Evolutionary conservation across 73 alveolate species (phyloP).

Genomic region (Paramecium caudatum): DNA sequence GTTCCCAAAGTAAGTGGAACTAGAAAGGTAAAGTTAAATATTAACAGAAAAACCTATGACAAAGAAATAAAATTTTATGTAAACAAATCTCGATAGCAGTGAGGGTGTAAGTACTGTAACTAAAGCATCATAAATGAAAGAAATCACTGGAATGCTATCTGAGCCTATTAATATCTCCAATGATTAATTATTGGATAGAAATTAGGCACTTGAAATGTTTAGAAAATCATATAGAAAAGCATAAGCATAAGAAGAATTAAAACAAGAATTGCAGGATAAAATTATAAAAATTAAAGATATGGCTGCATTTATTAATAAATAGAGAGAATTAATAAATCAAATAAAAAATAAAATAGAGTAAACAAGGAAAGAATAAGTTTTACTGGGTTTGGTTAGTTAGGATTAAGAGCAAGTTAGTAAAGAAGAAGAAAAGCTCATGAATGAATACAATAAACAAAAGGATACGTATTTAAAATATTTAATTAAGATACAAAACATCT

Average conservation of each 20-base stretch:
- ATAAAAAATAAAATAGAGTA: constrained; percentile 84
- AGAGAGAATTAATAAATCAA: constrained; percentile 80
- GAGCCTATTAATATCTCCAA: constrained; percentile 78
- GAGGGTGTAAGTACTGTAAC: constrained; percentile 32
- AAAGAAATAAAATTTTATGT: constrained; percentile 19
- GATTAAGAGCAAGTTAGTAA: constrained; percentile 80
- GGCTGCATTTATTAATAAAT: constrained; percentile 81
- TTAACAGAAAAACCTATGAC: constrained; percentile 34
- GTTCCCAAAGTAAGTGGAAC: constrained; percentile 3
- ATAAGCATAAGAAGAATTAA: constrained; percentile 90
- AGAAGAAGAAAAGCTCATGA: constrained; percentile 82
- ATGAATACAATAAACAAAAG: constrained; percentile 76
- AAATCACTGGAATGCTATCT: constrained; percentile 73
- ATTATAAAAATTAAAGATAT: constrained; percentile 82
- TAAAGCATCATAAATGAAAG: constrained; percentile 63
- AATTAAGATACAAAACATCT: constrained; percentile 70
- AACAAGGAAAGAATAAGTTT: constrained; percentile 88
- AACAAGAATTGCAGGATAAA: constrained; percentile 81
- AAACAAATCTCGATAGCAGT: constrained; percentile 41
- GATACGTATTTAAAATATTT: constrained; percentile 52
- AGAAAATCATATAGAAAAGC: constrained; percentile 91
- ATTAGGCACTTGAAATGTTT: constrained; percentile 87
- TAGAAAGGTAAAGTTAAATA: constrained; percentile 51
- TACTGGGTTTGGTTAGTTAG: constrained; percentile 84
- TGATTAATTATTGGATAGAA: constrained; percentile 87